These are phyloP conservation scores for Brassica napus DNA, from an alignment of 345 rosid species.

Conservation along the genomic window DNA sequence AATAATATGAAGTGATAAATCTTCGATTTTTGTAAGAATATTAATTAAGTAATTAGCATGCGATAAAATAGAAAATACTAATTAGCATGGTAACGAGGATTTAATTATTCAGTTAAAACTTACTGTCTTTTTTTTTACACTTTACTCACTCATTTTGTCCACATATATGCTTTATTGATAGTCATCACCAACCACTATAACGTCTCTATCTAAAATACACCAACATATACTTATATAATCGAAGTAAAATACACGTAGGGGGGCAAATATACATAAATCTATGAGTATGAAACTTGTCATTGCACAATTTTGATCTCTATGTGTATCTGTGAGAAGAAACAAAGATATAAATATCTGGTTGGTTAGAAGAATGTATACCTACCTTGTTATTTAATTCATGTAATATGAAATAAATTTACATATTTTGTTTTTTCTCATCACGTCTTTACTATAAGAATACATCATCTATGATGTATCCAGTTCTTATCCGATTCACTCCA, in stretches of 20 bases:
- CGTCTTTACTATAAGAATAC: constrained; percentile 8
- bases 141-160: constrained; percentile 15
- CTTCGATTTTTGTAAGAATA: neutral
- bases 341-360: constrained; percentile 14
- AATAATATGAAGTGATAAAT: neutral
- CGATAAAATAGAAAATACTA: neutral
- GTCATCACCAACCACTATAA: constrained; percentile 7
- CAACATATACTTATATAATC: neutral
- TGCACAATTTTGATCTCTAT: constrained; percentile 2
- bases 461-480: neutral
- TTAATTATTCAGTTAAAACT: neutral
- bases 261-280: neutral
- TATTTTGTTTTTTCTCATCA: neutral
- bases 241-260: neutral
- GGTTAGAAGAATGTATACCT: constrained; percentile 20
- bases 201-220: constrained; percentile 11
- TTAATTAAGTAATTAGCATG: neutral
- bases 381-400: constrained; percentile 6
- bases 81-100: neutral
- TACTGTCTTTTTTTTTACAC: constrained; percentile 9
- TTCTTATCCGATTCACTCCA: neutral
- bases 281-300: constrained; percentile 22
- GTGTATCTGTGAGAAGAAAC: neutral
- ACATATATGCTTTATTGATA: constrained; percentile 8
- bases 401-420: neutral